These are phyloP conservation scores for Alternaria incomplexa DNA, from an alignment of 2,329 filamentous ascomycete species.

Conservation along the genomic window DNA sequence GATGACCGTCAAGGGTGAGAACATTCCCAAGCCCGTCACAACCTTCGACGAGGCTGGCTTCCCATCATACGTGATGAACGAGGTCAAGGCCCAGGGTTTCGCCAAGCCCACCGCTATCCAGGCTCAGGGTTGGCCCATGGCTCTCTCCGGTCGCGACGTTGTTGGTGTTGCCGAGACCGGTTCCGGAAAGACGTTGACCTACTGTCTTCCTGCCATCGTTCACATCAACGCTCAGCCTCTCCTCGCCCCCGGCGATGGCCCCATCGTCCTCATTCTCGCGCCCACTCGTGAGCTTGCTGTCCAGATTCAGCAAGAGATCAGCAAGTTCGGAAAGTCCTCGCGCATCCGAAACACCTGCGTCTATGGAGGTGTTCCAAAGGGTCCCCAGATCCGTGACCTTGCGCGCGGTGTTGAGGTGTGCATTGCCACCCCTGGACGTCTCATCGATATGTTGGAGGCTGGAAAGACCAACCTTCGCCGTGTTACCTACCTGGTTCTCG, in stretches of 20 bases:
- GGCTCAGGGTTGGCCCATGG: slow-evolving; percentile 99
- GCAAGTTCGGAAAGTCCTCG: slow-evolving; percentile 97
- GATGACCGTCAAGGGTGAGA: slow-evolving; percentile 79
- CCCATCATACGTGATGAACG: slow-evolving; percentile 94
- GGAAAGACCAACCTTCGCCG: slow-evolving; percentile 98
- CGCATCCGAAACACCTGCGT: slow-evolving; percentile 98
- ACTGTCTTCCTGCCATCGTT: slow-evolving; percentile 96
- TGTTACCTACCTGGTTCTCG: slow-evolving; percentile 96
- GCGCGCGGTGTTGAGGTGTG: slow-evolving; percentile 95
- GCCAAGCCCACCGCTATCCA: slow-evolving; percentile 93
- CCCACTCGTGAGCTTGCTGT: slow-evolving; percentile 97
- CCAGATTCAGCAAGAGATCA: slow-evolving; percentile 98
- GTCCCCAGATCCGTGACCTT: slow-evolving; percentile 93
- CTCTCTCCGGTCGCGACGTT: slow-evolving; percentile 94
- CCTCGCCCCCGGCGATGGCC: slow-evolving; percentile 90
- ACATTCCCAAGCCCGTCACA: slow-evolving; percentile 92
- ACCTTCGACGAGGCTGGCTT: slow-evolving; percentile 98
- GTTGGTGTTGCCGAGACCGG: slow-evolving; percentile 99
- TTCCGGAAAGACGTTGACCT: slow-evolving; percentile 98
- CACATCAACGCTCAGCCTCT: slow-evolving; percentile 99
- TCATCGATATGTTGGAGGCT: slow-evolving; percentile 98
- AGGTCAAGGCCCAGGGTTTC: slow-evolving; percentile 98
- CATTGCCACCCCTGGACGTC: slow-evolving; percentile 95
- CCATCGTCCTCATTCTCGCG: slow-evolving; percentile 93
- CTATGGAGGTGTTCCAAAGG: slow-evolving; percentile 98